Evolutionary conservation across 73 alveolate species (phyloP).

Genomic region (Paraurostyla sp.): DNA sequence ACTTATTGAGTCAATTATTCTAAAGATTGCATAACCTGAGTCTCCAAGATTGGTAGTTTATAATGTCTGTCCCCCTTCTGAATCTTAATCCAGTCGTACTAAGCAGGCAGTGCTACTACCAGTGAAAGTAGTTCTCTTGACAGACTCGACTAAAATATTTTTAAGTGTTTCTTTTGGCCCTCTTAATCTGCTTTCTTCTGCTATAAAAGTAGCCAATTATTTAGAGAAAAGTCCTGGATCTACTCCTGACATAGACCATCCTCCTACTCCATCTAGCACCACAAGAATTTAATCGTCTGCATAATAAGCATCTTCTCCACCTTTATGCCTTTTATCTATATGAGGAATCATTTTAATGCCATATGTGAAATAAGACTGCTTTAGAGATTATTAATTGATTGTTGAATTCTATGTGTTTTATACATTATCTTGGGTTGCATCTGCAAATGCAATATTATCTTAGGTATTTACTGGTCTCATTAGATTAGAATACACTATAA

Average conservation of each 20-base stretch:
- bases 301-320: conserved; percentile 91
- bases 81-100: conserved; percentile 50
- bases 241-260: conserved; percentile 87
- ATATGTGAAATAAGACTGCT: background rate
- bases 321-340: conserved; percentile 78
- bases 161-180: conserved; percentile 44
- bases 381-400: background rate
- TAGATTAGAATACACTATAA: too few species aligned
- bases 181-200: background rate
- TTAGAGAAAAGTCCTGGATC: conserved; percentile 89
- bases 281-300: conserved; percentile 72
- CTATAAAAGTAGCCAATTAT: conserved; percentile 51
- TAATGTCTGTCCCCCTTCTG: background rate
- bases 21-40: conserved; percentile 70
- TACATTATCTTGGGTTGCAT: background rate
- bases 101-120: conserved; percentile 77
- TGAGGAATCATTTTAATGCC: conserved; percentile 75
- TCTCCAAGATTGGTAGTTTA: conserved; percentile 78
- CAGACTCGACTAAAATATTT: conserved; percentile 69
- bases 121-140: conserved; percentile 16
- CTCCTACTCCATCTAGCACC: conserved; percentile 94
- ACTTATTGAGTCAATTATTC: conserved; percentile 58
- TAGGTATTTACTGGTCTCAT: too few species aligned
- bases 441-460: background rate
- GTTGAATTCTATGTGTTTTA: too few species aligned